phyloP scores from a whole-genome alignment of 768 basidiomycete genomes.

The Fomitopsis serialis region DNA sequence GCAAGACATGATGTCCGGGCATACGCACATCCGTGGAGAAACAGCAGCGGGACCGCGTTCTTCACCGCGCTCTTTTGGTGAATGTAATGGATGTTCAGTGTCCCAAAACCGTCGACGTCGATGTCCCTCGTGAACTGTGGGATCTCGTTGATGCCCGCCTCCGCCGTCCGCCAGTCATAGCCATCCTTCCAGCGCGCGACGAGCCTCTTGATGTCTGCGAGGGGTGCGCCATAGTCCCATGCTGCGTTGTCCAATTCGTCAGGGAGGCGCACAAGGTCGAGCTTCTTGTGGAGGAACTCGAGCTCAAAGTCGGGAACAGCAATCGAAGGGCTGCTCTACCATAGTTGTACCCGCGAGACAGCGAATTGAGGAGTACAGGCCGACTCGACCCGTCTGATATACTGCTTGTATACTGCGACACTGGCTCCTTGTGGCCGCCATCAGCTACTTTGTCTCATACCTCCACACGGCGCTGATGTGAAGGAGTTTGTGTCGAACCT shows the following conservation, averaged over 20 bases:
- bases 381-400: too few species aligned
- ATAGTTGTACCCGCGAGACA: neutral
- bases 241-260: slow-evolving; percentile 16
- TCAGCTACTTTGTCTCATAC: too few species aligned
- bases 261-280: slow-evolving; percentile 17
- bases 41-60: slow-evolving; percentile 53
- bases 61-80: slow-evolving; percentile 41
- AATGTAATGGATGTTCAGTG: slow-evolving; percentile 52
- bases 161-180: slow-evolving; percentile 52
- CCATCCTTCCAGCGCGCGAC: slow-evolving; percentile 44
- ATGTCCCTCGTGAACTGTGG: slow-evolving; percentile 53
- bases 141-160: slow-evolving; percentile 46
- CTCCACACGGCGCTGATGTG: too few species aligned
- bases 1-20: neutral
- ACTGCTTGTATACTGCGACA: too few species aligned
- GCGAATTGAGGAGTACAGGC: too few species aligned
- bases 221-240: slow-evolving; percentile 31
- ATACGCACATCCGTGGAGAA: slow-evolving; percentile 54
- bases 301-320: slow-evolving; percentile 14
- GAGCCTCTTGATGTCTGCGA: slow-evolving; percentile 42
- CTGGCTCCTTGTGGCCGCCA: too few species aligned
- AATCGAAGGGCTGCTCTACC: slow-evolving; percentile 19
- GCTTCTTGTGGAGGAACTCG: slow-evolving; percentile 12
- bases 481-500: too few species aligned
- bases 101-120: slow-evolving; percentile 39